Evolutionary conservation across 805 yeast genomes (phyloP), one percentile per base, ranked within the genome.

Genomic region (Candida xyloterini): DNA sequence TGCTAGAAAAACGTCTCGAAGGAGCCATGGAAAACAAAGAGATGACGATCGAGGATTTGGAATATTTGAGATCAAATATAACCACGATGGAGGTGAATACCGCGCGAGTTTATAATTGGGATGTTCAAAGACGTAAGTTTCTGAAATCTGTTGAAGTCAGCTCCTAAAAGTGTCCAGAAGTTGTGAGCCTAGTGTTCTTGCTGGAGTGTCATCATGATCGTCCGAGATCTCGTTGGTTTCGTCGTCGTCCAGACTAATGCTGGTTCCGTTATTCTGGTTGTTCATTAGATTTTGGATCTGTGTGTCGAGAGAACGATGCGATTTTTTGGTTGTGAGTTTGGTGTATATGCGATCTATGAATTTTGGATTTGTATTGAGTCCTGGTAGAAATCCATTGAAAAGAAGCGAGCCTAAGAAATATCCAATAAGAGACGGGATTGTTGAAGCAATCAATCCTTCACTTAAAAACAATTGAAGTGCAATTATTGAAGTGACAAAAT

Each of bases 51-150:
- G 95, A 85, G 48, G 99, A 88, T 58, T 73, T 85, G 45, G 95
- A 86, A 55, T 89, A 80, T 50, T 70, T 82, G 46, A 77, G 93
- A 48, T 93, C 85, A 50, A 89, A 89, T 53, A 90, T 91, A 47
- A 93, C 99, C 11, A 91, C 97, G 3, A 87, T 93, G 90, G 98
- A 93, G 62, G 99, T 93, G 36, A 93, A 93, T 59, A 88, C 95
- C 13, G 97, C 99, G 1, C 75, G 99, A 49, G 72, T 85, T 58
- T 86, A 85, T 59, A 86, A 86, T 55, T 85, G 91, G 90, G 95
- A 84, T 57, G 91, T 86, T 8, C 85, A 82, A 56, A 74, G 86
- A 63, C 76, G 90, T 61, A 82, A 68, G 62, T 66, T 52, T 56
- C 33, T 52, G 15, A 70, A 71, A 47, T 64, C 66, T 9, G 65